Evolutionary conservation across 345 rosid species (phyloP).

Genomic region (Lepidium didymum): DNA sequence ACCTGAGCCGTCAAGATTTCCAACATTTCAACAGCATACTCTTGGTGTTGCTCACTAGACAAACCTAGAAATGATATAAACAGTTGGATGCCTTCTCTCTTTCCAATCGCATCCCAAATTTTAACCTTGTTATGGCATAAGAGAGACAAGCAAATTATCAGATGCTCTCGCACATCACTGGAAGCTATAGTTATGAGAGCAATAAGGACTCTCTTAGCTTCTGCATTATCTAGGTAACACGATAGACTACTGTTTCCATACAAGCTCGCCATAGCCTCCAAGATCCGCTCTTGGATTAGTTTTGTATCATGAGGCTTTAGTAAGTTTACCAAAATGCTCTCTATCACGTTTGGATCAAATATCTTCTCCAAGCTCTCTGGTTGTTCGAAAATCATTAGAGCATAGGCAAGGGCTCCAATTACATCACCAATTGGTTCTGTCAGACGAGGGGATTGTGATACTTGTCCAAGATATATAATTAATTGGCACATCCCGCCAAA

Average conservation of each 20-base stretch:
- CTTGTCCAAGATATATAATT: conserved; percentile 58
- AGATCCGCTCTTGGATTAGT: conserved; percentile 68
- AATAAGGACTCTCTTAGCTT: conserved; percentile 73
- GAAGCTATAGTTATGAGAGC: conserved; percentile 73
- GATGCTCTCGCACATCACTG: conserved; percentile 55
- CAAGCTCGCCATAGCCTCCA: conserved; percentile 91
- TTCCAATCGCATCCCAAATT: conserved; percentile 77
- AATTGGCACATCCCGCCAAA: conserved; percentile 67
- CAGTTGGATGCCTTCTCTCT: conserved; percentile 79
- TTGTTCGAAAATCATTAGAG: conserved; percentile 58
- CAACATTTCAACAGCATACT: conserved; percentile 65
- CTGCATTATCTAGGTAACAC: conserved; percentile 49
- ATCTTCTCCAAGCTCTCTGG: conserved; percentile 16
- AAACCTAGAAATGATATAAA: conserved; percentile 76
- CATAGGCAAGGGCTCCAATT: conserved; percentile 78
- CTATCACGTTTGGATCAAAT: conserved; percentile 37
- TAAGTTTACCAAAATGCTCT: conserved; percentile 47
- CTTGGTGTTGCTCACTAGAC: conserved; percentile 89
- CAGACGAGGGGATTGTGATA: conserved; percentile 57
- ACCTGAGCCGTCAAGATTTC: conserved; percentile 65
- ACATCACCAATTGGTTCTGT: conserved; percentile 70
- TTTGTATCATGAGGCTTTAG: conserved; percentile 62
- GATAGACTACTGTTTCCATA: conserved; percentile 62
- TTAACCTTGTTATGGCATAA: conserved; percentile 47
- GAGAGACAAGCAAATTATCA: conserved; percentile 51